Conservation (phyloP, 106 monocot species). For the Dioscorea alata region DNA sequence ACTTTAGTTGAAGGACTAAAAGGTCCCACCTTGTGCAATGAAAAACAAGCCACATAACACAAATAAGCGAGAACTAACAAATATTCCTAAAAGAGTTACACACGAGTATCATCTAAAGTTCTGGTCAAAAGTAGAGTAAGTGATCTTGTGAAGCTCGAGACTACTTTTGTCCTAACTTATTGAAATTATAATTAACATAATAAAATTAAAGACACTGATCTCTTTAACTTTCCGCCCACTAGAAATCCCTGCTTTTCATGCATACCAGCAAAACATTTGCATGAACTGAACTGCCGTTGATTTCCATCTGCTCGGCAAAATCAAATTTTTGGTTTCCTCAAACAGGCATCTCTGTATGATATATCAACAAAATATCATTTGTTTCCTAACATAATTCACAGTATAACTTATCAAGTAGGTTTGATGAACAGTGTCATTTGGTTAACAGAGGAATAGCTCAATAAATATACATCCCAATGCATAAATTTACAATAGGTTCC, state of each 20-base stretch:
- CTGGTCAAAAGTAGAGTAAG: no score
- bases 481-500: neutral
- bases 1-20: no score
- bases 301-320: no score
- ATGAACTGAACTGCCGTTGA: no score
- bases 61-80: no score
- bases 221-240: neutral
- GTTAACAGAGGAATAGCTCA: neutral
- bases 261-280: neutral
- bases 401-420: neutral
- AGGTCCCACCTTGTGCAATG: no score
- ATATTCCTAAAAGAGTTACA: no score
- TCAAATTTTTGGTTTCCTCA: no score
- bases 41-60: no score
- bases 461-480: neutral
- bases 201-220: no score
- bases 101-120: no score
- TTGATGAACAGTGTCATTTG: neutral
- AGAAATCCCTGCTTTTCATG: neutral
- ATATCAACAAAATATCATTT: neutral
- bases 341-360: neutral
- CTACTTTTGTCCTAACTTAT: neutral
- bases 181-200: neutral
- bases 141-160: neutral
- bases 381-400: neutral